Conservation (phyloP, 2,329 filamentous ascomycete species). For the Talaromyces rugulosus region DNA sequence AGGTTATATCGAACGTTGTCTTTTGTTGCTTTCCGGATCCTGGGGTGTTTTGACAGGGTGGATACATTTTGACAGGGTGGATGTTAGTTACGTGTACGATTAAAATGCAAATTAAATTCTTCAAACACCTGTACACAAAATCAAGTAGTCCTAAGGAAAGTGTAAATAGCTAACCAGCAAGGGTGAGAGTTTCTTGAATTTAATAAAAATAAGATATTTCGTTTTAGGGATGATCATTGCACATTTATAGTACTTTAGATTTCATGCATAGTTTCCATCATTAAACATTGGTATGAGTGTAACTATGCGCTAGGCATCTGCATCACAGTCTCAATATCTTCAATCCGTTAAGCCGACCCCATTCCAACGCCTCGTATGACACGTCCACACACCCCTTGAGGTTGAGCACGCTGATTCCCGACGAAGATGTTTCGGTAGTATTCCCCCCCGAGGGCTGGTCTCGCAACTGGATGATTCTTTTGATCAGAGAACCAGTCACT, state of each 20-base stretch:
- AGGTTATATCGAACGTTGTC: no score
- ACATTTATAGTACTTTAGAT: not conserved
- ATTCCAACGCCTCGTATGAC: constrained; percentile 31
- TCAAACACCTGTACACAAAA: no score
- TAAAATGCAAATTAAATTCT: no score
- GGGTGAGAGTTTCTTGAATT: no score
- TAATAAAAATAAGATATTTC: no score
- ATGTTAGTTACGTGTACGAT: no score
- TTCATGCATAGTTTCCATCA: not conserved
- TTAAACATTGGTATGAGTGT: not conserved
- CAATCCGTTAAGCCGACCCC: constrained; percentile 21
- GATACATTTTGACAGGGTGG: no score
- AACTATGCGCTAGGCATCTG: not conserved
- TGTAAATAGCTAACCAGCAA: no score
- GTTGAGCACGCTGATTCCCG: constrained; percentile 23
- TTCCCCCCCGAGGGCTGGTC: not conserved
- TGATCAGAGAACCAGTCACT: constrained; percentile 32
- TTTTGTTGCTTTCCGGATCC: no score
- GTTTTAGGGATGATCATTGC: no score
- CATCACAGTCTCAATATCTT: constrained; percentile 13
- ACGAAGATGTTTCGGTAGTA: not conserved
- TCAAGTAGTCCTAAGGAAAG: no score
- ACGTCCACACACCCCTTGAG: constrained; percentile 26
- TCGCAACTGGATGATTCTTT: constrained; percentile 25
- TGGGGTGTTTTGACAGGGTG: no score